Percentiles rank a stretch among this genome's conserved stretches.
Evolutionary conservation across 768 basidiomycete species (phyloP).

Genomic region (Leccinum barrowsii): DNA sequence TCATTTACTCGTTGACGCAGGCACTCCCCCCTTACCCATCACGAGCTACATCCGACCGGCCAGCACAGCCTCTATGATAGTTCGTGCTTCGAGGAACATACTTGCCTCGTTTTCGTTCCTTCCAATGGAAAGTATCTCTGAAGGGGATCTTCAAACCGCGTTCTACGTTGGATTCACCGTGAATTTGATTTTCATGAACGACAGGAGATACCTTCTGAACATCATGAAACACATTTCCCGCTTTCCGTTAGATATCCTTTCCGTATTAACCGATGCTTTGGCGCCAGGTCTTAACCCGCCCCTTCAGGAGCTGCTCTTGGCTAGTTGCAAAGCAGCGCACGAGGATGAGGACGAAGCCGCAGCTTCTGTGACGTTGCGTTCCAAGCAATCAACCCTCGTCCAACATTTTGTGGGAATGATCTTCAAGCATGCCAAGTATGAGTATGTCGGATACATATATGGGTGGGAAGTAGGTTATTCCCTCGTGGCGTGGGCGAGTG

Average conservation of each 20-base stretch:
- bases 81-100: slow-evolving; percentile 39
- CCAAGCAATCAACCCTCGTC: slow-evolving; percentile 22
- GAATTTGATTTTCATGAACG: slow-evolving; percentile 36
- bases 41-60: slow-evolving; percentile 28
- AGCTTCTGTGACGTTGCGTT: slow-evolving; percentile 25
- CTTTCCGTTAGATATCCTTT: slow-evolving; percentile 41
- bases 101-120: slow-evolving; percentile 30
- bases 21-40: slow-evolving; percentile 19
- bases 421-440: slow-evolving; percentile 38
- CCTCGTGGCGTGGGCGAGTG: background rate
- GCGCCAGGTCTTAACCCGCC: slow-evolving; percentile 30
- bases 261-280: slow-evolving; percentile 39
- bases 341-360: slow-evolving; percentile 31
- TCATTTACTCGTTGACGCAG: slow-evolving; percentile 25
- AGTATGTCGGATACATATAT: slow-evolving; percentile 42
- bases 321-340: slow-evolving; percentile 30
- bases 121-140: slow-evolving; percentile 21
- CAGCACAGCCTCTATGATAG: slow-evolving; percentile 36
- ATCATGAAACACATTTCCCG: slow-evolving; percentile 33
- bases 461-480: slow-evolving; percentile 45
- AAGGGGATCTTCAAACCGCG: slow-evolving; percentile 34
- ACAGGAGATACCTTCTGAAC: slow-evolving; percentile 30
- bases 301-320: slow-evolving; percentile 26
- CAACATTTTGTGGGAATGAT: slow-evolving; percentile 50
- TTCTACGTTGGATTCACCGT: slow-evolving; percentile 36